These are phyloP conservation scores for Skeletonema menzelii DNA, from an alignment of 108 stramenopile genomes.

Conservation along the genomic window DNA sequence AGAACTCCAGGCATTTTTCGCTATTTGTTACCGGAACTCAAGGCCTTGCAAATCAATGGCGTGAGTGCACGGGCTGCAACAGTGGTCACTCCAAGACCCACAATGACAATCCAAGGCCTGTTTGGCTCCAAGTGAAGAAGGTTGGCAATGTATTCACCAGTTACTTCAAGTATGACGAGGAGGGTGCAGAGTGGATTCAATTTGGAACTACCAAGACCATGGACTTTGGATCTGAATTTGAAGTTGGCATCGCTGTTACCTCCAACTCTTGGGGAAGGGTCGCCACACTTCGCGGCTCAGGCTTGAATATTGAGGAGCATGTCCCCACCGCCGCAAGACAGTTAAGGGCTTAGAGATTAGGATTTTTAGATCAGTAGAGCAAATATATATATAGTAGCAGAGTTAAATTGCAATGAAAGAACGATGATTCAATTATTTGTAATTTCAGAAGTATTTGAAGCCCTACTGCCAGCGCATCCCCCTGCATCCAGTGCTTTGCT, in stretches of 20 bases:
- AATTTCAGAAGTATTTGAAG: too few species aligned
- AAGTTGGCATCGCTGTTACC: not conserved
- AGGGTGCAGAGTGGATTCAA: not conserved
- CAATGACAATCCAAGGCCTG: not conserved
- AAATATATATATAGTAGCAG: too few species aligned
- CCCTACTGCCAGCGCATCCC: too few species aligned
- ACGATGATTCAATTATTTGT: too few species aligned
- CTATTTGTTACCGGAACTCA: slow-evolving; percentile 14
- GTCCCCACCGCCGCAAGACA: not conserved
- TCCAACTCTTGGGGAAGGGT: not conserved
- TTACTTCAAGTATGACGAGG: slow-evolving; percentile 2
- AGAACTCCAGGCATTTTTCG: not conserved
- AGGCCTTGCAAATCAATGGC: slow-evolving; percentile 14
- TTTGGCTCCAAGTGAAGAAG: slow-evolving; percentile 14
- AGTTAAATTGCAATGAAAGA: too few species aligned
- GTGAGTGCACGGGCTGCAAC: not conserved
- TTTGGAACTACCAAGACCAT: not conserved
- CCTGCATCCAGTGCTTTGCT: too few species aligned
- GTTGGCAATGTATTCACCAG: slow-evolving; percentile 4
- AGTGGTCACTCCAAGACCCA: not conserved
- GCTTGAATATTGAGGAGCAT: not conserved
- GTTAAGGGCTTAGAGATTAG: not conserved
- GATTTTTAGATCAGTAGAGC: not conserved
- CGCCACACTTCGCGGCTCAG: not conserved
- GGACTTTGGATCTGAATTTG: not conserved